Evolutionary conservation across 768 basidiomycete species (phyloP).

Genomic region (Auricularia heimuer): DNA sequence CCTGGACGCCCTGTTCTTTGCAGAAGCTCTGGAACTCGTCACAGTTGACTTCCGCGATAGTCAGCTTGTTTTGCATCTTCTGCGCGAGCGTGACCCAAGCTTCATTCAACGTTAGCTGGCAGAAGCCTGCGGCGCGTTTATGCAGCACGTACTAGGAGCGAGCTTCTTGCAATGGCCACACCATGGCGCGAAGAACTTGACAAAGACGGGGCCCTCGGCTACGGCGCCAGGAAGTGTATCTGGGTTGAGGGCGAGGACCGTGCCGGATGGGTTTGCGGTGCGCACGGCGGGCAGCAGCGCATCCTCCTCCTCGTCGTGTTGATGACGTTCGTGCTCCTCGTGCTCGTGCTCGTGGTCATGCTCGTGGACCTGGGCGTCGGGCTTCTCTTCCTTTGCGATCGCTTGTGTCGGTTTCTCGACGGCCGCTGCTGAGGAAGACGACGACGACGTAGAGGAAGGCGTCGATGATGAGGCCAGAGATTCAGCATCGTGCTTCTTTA

Average conservation of each 20-base stretch:
- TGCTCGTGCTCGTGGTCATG: background rate
- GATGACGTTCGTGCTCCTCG: background rate
- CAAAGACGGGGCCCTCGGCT: slow-evolving; percentile 43
- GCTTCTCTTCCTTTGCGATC: slow-evolving; percentile 23
- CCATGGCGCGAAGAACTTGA: slow-evolving; percentile 92
- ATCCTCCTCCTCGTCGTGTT: background rate
- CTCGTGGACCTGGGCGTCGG: background rate
- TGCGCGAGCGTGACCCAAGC: slow-evolving; percentile 68
- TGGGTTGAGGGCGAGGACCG: slow-evolving; percentile 31
- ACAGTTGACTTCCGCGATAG: slow-evolving; percentile 83
- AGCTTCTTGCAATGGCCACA: slow-evolving; percentile 91
- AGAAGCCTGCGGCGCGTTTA: background rate
- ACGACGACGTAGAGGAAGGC: slow-evolving; percentile 42
- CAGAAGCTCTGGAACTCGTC: slow-evolving; percentile 67
- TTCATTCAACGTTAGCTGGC: slow-evolving; percentile 31
- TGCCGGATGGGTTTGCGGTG: slow-evolving; percentile 29
- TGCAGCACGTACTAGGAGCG: slow-evolving; percentile 39
- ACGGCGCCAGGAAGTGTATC: slow-evolving; percentile 37
- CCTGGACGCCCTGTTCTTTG: slow-evolving; percentile 50
- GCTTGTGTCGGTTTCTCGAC: slow-evolving; percentile 13
- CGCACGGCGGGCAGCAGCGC: background rate
- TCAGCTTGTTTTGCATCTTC: slow-evolving; percentile 58
- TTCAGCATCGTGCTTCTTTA: background rate
- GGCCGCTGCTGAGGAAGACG: background rate
- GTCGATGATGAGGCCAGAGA: slow-evolving; percentile 32